A percentile compares a stretch with the other conserved stretches of the same genome.
Evolutionary conservation across 2,329 filamentous ascomycete species (phyloP).

Genomic region (Colletotrichum cereale): DNA sequence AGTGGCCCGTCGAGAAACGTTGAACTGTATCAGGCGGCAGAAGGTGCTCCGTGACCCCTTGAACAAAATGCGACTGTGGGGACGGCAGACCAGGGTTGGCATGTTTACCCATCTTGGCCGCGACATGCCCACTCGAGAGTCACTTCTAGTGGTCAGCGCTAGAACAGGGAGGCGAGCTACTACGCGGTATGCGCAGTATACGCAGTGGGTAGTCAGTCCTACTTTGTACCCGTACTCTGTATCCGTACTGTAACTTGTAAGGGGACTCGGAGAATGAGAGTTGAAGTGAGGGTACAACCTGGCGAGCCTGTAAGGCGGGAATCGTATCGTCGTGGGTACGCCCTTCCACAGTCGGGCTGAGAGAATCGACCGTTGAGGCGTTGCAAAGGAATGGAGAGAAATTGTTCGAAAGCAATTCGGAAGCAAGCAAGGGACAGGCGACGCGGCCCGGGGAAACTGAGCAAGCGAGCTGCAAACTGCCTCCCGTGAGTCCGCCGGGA

Average conservation of each 20-base stretch:
- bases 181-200: no score
- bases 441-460: background rate
- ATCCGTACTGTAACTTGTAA: constrained; percentile 30
- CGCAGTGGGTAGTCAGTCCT: no score
- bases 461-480: constrained; percentile 29
- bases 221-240: no score
- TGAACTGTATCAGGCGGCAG: constrained; percentile 22
- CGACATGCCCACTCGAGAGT: constrained; percentile 19
- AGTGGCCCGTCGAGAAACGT: constrained; percentile 29
- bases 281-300: constrained; percentile 19
- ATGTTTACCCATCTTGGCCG: constrained; percentile 30
- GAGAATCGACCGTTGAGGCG: constrained; percentile 18
- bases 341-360: constrained; percentile 18
- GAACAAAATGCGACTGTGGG: constrained; percentile 32
- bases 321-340: constrained; percentile 4
- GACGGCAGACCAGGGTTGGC: constrained; percentile 17
- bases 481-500: constrained; percentile 9
- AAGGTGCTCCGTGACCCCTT: constrained; percentile 33
- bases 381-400: constrained; percentile 35
- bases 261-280: constrained; percentile 8
- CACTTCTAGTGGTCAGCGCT: constrained; percentile 31
- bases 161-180: constrained; percentile 24
- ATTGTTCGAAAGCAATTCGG: constrained; percentile 29
- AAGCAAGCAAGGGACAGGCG: constrained; percentile 34
- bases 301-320: constrained; percentile 35